Base-by-base conservation (phyloP, 306 rosid species). In the Ammopiptanthus mongolicus region DNA sequence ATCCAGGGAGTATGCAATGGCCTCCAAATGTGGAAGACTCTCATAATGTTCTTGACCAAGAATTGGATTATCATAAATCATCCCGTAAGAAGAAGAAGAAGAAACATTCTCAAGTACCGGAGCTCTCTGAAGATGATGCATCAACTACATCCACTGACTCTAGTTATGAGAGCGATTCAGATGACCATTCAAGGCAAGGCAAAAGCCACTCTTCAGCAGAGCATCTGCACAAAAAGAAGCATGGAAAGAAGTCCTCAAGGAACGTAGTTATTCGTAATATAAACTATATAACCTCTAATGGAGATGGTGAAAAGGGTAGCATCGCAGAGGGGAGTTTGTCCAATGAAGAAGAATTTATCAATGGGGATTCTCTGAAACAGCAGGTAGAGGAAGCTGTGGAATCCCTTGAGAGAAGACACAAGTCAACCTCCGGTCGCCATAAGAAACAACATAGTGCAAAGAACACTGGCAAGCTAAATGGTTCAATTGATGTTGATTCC, bases 211-310 rank as follows among this genome's bases (percentile, higher is more conserved):
- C 89, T 82, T 82, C 85, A 73, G 58, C 65, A 1, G 85, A 84
- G 78, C 56, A 69, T 69, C 62, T 18, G 48, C 76, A 47, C 58
- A 87, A 66, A 84, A 90, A 82, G 85, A 90, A 81, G 83, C 87
- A 84, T 8, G 87, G 92, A 64, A 90, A 82, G 85, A 92, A 87
- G 84, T 83, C 96, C 78, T 87, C 97, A 1, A 85, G 99, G 84
- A 90, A 86, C 79, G 99, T 96, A 44, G 97, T 92, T 53, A 96
- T 96, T 59, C 99, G 98, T 42, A 96, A 96, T 82, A 96, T 96
- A 67, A 96, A 96, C 75, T 96, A 96, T 83, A 96, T 96, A 75
- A 90, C 96, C 69, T 90, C 98, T 31, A 91, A 87, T 48, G 84
- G 87, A 78, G 93, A 94, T 70, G 97, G 89, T 55, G 96, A 86